These are phyloP conservation scores for Actinomortierella ambigua DNA, from an alignment of 371 early-diverging fungal species.

Conservation along the genomic window DNA sequence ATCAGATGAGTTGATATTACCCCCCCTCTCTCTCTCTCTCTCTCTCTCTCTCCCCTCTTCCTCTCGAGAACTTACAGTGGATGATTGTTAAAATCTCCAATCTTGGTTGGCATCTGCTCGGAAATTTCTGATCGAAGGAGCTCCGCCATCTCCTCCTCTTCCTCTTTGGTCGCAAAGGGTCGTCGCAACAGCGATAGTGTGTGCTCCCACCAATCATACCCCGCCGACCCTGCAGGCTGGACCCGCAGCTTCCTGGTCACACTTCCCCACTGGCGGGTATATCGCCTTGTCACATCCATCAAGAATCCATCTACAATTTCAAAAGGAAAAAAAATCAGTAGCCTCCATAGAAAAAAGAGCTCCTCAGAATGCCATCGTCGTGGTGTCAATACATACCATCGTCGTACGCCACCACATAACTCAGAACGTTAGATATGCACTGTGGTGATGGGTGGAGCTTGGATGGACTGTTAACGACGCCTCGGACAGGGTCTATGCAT, in stretches of 20 bases:
- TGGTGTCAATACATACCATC: slow-evolving; percentile 23
- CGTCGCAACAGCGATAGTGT: slow-evolving; percentile 43
- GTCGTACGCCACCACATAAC: slow-evolving; percentile 67
- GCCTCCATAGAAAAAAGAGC: too few relatives aligned
- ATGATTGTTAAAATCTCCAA: slow-evolving; percentile 80
- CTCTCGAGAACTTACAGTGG: slow-evolving; percentile 57
- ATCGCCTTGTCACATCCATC: slow-evolving; percentile 76
- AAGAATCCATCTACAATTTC: slow-evolving; percentile 47
- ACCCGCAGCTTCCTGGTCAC: slow-evolving; percentile 57
- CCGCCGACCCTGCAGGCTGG: slow-evolving; percentile 47
- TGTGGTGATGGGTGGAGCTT: slow-evolving; percentile 57
- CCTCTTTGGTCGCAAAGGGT: slow-evolving; percentile 31
- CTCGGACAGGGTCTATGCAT: slow-evolving; percentile 65
- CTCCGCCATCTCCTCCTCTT: slow-evolving; percentile 57
- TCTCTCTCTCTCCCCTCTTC: background rate
- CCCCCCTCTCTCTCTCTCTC: too few relatives aligned
- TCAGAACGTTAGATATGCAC: slow-evolving; percentile 49
- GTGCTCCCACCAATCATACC: slow-evolving; percentile 59
- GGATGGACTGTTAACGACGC: slow-evolving; percentile 53
- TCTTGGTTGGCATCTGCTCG: slow-evolving; percentile 82
- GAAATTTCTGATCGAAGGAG: slow-evolving; percentile 49
- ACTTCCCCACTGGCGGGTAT: slow-evolving; percentile 59
- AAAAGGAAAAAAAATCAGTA: too few relatives aligned
- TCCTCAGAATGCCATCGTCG: too few relatives aligned
- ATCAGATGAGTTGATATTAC: background rate